A percentile compares a stretch with the other conserved stretches of the same genome.
These are phyloP conservation scores for Boletus austroedulis DNA, from an alignment of 1,284 basidiomycete species.

Conservation along the genomic window DNA sequence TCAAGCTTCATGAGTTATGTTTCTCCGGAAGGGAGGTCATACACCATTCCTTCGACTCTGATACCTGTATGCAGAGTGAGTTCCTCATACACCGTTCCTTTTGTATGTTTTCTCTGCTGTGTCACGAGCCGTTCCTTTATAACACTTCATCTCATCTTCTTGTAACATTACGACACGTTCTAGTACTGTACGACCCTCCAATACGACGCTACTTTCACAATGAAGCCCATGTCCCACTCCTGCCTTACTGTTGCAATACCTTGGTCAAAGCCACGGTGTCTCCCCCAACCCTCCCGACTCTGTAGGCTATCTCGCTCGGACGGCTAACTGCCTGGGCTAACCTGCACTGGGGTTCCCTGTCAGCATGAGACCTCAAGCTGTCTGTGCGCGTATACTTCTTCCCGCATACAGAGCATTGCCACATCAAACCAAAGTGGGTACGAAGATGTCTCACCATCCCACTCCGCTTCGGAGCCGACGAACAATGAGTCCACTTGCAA, in stretches of 20 bases:
- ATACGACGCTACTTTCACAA: constrained; percentile 5
- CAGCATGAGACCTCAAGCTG: constrained; percentile 15
- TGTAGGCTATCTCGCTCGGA: constrained; percentile 21
- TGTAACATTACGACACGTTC: constrained; percentile 16
- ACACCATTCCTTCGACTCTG: constrained; percentile 5
- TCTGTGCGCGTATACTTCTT: constrained; percentile 16
- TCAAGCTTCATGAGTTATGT: neutral
- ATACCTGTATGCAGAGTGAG: constrained; percentile 8
- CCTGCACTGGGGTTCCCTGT: constrained; percentile 6
- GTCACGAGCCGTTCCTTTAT: neutral
- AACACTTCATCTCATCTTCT: neutral
- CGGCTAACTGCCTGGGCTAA: constrained; percentile 9
- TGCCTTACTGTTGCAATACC: constrained; percentile 11
- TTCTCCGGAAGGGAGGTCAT: neutral
- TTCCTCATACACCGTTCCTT: neutral
- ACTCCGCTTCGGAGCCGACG: neutral
- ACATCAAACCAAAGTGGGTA: constrained; percentile 17
- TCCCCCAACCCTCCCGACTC: constrained; percentile 3
- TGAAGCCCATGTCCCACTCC: neutral
- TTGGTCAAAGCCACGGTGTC: constrained; percentile 23
- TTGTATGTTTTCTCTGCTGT: constrained; percentile 1
- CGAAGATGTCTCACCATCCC: constrained; percentile 23
- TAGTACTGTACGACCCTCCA: constrained; percentile 21
- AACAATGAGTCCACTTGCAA: constrained; percentile 19
- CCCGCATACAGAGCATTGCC: constrained; percentile 23